Evolutionary conservation across 371 early-diverging fungal genomes (phyloP), one percentile per base, ranked within the genome.

Genomic region (Lichtheimia corymbifera): DNA sequence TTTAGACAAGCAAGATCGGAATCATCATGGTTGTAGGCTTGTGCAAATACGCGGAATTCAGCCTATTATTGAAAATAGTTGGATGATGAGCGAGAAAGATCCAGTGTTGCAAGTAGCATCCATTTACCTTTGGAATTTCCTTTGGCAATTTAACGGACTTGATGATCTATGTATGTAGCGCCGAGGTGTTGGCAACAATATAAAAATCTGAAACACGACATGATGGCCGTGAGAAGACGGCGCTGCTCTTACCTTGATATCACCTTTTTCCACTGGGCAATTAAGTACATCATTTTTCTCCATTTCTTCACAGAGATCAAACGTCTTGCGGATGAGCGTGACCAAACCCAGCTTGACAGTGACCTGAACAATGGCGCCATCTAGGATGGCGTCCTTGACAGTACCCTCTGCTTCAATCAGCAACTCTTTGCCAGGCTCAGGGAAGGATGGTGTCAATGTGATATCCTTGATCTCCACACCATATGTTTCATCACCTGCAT

Each of bases 341-440:
- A 79, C 64, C 24, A 68, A 64, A 15, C 77, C 79, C 61, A 70
- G 71, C 64, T 84, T 79, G 58, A 83, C 83, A 22, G 67, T 27
- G 28, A 88, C 54, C 11, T 77, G 54, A 40, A 79, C 80, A 11
- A 28, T 49, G 12, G 87, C 78, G 4, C 88, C 87, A 3, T 80
- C 55, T 11, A 65, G 71, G 13, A 88, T 73, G 4, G 54, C 60
- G 51, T 82, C 79, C 2, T 59, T 63, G 18, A 63, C 18, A n/a
- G 9, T 50, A 1, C 87, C 89, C 41, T 68, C 76, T 40, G 80
- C 84, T 14, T 80, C 78, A 47, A 89, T 80, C 3, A 54, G 45
- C 12, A 86, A 74, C 30, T 62, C 50, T 50, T 83, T 25, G 4
- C 88, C 89, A 1, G 86, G 84, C 53, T 87, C 83, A 27, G 89